Evolutionary conservation across 2,329 filamentous ascomycete genomes (phyloP).

Genomic region (Aspergillus glaucus): DNA sequence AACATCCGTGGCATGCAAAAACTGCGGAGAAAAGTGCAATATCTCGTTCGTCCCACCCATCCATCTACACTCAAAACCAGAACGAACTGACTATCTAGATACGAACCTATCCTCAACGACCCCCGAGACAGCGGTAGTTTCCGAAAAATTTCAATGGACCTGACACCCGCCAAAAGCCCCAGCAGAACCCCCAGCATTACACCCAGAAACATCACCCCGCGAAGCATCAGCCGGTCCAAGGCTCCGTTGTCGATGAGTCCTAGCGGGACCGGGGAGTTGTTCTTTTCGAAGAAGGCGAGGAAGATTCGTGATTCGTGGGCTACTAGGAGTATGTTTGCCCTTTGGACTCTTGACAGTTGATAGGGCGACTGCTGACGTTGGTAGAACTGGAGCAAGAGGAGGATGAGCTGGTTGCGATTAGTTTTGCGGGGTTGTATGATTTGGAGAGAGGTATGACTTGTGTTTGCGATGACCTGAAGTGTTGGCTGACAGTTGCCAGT

Average conservation of each 20-base stretch:
- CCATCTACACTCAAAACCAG: background rate
- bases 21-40: constrained; percentile 17
- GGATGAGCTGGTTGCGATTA: constrained; percentile 24
- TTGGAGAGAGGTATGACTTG: constrained; percentile 20
- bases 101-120: constrained; percentile 17
- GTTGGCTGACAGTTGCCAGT: constrained; percentile 8
- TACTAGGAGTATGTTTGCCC: constrained; percentile 15
- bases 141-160: background rate
- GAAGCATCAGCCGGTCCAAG: constrained; percentile 5
- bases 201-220: constrained; percentile 8
- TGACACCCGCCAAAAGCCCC: background rate
- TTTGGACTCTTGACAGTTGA: background rate
- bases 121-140: constrained; percentile 13
- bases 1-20: constrained; percentile 12
- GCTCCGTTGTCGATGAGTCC: constrained; percentile 5
- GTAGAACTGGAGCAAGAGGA: constrained; percentile 23
- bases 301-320: constrained; percentile 24
- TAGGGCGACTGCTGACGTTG: background rate
- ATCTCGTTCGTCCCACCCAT: constrained; percentile 12
- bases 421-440: constrained; percentile 24
- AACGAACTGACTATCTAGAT: constrained; percentile 6
- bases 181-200: constrained; percentile 16
- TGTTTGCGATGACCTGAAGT: background rate
- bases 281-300: constrained; percentile 14
- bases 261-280: constrained; percentile 9